Conservation (phyloP, 2,329 filamentous ascomycete species). For the Macrophomina tecta region DNA sequence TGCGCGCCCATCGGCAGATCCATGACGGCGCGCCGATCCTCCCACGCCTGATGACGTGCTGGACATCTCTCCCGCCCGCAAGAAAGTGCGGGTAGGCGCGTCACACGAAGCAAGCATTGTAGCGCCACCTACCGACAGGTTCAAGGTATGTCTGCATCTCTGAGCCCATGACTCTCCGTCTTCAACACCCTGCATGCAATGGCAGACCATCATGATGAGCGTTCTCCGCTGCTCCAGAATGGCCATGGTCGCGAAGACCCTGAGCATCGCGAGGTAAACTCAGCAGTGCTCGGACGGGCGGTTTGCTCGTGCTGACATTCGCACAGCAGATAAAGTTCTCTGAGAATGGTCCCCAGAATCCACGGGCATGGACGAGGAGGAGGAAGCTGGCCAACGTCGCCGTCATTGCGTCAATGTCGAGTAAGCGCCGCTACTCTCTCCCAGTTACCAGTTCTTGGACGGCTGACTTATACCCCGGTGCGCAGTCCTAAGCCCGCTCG, state of each 20-base stretch:
- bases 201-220: slow-evolving; percentile 38
- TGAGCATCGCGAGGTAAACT: slow-evolving; percentile 39
- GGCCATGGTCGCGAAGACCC: slow-evolving; percentile 39
- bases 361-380: slow-evolving; percentile 52
- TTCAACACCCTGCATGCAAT: neutral
- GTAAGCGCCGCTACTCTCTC: slow-evolving; percentile 32
- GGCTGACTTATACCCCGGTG: slow-evolving; percentile 10
- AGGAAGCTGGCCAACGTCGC: slow-evolving; percentile 57
- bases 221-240: slow-evolving; percentile 47
- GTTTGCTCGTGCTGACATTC: slow-evolving; percentile 30
- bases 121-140: neutral
- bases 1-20: slow-evolving; percentile 8
- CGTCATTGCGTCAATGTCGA: slow-evolving; percentile 58
- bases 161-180: neutral
- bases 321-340: slow-evolving; percentile 41
- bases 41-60: slow-evolving; percentile 8
- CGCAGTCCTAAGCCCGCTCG: slow-evolving; percentile 54
- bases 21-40: slow-evolving; percentile 7
- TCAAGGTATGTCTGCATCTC: neutral
- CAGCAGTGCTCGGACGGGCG: neutral
- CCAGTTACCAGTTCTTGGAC: neutral
- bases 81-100: neutral
- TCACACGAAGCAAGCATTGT: neutral
- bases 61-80: neutral
- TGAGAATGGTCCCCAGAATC: slow-evolving; percentile 50